Evolutionary conservation across 2,329 filamentous ascomycete species (phyloP), one percentile per base, ranked within the genome.

Genomic region (Penicillium sp.): DNA sequence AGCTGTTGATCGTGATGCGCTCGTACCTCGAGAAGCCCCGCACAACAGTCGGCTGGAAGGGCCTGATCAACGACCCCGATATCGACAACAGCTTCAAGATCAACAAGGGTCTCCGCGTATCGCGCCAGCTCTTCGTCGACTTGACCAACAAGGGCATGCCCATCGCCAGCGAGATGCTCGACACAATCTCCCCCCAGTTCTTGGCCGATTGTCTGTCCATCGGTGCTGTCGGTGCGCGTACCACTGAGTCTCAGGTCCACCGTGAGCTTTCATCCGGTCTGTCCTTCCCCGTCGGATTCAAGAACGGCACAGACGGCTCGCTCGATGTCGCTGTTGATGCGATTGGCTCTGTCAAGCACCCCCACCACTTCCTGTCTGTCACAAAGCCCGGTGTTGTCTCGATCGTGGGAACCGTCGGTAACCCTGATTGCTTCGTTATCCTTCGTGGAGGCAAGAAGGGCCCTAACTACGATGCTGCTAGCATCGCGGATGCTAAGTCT

Each of bases 11-110:
- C 67, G 89, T 99, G 61, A 99, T 99, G 94, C 90, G 94, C 68
- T 90, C 91, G 63, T 99, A 99, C 84, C 86, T 99, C 60, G 94
- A 99, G 83, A 99, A 99, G 83, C 94, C 94, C 23, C 88, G 94
- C 64, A 99, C 94, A 29, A 99, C 94, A 0, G 91, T 99, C 29
- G 94, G 94, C 67, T 99, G 94, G 94, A 99, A 99, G 82, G 94
- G 94, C 49, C 81, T 99, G 68, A 96, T 99, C 81, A 97, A 99
- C 75, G 94, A 99, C 78, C 94, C 94, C 2, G 93, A 97, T 72
- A 96, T 99, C 73, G 93, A 97, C 77, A 93, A 96, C 76, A 94
- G 89, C 77, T 97, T 96, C 89, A 88, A 97, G 79, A 97, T 99
- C 81, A 97, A 97, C 83, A 97, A 97, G 83, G 94, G 94, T 21